Base-by-base conservation (phyloP, 768 basidiomycete species). In the Tephrocybe sp. region DNA sequence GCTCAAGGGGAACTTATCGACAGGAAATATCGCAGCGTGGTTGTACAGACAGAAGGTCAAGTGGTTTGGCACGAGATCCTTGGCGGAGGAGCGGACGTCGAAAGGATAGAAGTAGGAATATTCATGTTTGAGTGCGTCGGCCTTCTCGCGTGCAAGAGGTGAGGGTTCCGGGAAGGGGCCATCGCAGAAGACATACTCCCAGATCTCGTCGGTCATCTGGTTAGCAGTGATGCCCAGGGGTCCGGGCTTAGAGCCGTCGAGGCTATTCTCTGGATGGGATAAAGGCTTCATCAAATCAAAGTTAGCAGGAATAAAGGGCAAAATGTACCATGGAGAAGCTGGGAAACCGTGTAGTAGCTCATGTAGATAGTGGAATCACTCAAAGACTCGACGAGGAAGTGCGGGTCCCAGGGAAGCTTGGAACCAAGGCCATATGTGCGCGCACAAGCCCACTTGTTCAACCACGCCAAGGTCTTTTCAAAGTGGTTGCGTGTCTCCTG, bases 391-490 rank as follows among this genome's bases (percentile, higher is more conserved):
- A 99, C 95, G 64, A 98, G 77, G 80, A 95, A 98, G 44, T 91
- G 84, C 15, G 87, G 88, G 64, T 98, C 97, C 95, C 96, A 99
- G 2, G 97, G 97, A 51, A 99, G 73, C 61, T 89, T 88, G 2
- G 95, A 93, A 16, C 97, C 97, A 59, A 99, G 76, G 47, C 97
- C 97, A 65, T 95, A 98, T 5, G 91, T 92, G 31, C 97, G 82
- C n/a, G 97, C 96, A 67, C 97, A 99, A 2, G 97, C 97, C 97
- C 97, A 99, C 68, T 99, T 82, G 62, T 93, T 93, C 71, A 99
- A 73, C 97, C 97, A 99, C 42, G 82, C 87, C 63, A 99, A 74
- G 6, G 90, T 92, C 55, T 84, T 86, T 68, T 97, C 91, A 63
- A 98, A 98, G 2, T 79, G 82, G 69, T 99, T 84, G 25, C 95